phyloP scores from a whole-genome alignment of 1,284 basidiomycete genomes.

The Sporisorium reilianum region DNA sequence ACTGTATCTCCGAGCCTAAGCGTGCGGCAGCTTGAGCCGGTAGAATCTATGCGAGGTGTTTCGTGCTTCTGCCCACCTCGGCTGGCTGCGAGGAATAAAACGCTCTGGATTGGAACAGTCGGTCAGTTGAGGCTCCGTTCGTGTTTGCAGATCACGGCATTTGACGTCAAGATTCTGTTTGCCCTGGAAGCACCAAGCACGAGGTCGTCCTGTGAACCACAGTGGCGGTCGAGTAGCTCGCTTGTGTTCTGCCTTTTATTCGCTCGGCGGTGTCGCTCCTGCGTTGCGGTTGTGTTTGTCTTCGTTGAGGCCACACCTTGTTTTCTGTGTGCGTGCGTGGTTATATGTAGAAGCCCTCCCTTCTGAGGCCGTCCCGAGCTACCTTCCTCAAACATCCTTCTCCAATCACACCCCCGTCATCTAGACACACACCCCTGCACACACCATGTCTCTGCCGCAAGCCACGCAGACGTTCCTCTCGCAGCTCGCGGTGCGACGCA shows the following conservation, averaged over 20 bases:
- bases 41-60: not conserved
- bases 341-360: too few relatives aligned
- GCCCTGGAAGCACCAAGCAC: not conserved
- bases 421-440: not conserved
- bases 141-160: conserved; percentile 24
- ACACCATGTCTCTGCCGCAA: conserved; percentile 38
- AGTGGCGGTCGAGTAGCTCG: not conserved
- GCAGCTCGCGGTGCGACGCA: conserved; percentile 68
- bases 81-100: not conserved
- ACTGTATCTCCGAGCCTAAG: not conserved
- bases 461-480: conserved; percentile 44
- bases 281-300: too few relatives aligned
- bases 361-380: too few relatives aligned
- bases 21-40: too few relatives aligned
- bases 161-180: conserved; percentile 10
- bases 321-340: too few relatives aligned
- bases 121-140: too few relatives aligned
- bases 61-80: not conserved
- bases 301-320: too few relatives aligned
- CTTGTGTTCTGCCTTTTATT: too few relatives aligned
- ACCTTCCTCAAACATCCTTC: too few relatives aligned
- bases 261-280: not conserved
- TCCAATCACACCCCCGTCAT: not conserved
- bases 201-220: not conserved
- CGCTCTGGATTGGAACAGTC: too few relatives aligned